Evolutionary conservation across 2,329 filamentous ascomycete genomes (phyloP).

Genomic region (Helminthosporium solani): DNA sequence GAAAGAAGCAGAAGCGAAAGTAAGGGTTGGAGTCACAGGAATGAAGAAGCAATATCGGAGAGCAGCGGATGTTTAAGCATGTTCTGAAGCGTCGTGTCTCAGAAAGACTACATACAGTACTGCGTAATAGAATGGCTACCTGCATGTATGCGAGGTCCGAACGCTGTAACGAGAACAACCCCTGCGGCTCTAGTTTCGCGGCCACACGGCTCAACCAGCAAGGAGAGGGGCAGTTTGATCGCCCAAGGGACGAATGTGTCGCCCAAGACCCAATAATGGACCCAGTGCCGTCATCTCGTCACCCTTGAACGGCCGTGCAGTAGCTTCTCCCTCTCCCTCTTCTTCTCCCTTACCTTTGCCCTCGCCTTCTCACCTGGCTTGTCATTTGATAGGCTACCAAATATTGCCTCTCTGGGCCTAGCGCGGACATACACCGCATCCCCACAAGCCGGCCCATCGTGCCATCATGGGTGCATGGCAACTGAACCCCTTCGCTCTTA

Average conservation of each 20-base stretch:
- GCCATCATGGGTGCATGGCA: no score
- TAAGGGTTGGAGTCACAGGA: slow-evolving; percentile 5
- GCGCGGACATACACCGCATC: no score
- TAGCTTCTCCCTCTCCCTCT: no score
- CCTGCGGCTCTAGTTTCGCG: neutral
- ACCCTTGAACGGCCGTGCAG: no score
- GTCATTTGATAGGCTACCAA: no score
- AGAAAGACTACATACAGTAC: neutral
- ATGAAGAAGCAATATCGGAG: slow-evolving; percentile 1
- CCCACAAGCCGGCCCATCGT: no score
- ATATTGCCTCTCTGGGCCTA: no score
- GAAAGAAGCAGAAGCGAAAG: slow-evolving; percentile 14
- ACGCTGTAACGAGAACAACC: neutral
- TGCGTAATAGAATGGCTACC: no score
- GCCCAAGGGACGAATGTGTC: neutral
- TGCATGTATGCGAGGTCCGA: neutral
- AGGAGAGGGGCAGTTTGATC: slow-evolving; percentile 2
- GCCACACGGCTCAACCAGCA: neutral
- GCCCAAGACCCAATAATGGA: no score
- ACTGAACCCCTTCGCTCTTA: neutral
- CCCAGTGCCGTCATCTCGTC: no score
- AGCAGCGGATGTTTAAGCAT: slow-evolving; percentile 2
- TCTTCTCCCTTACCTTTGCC: no score
- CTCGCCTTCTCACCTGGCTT: no score
- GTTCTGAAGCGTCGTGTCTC: neutral